phyloP scores from a whole-genome alignment of 1,139 yeast species.

The Blastobotrys capitulatus region DNA sequence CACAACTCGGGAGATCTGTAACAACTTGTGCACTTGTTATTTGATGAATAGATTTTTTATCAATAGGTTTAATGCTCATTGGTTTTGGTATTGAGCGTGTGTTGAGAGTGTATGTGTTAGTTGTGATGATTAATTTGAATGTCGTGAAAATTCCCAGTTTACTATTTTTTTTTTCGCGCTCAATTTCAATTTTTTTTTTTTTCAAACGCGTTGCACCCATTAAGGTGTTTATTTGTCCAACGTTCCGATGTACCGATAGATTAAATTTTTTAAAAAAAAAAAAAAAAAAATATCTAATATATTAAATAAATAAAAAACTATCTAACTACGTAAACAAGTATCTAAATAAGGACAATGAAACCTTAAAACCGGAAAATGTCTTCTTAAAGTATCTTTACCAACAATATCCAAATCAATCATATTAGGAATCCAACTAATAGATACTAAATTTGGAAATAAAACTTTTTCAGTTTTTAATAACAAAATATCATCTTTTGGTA shows the following conservation, averaged over 20 bases:
- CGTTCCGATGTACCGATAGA: too few species aligned
- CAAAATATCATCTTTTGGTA: background rate
- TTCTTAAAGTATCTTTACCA: too few species aligned
- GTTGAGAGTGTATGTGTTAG: too few species aligned
- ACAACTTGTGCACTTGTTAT: constrained; percentile 94
- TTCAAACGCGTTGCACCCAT: background rate
- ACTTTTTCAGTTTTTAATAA: background rate
- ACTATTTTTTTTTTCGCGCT: background rate
- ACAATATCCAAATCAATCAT: too few species aligned
- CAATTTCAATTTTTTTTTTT: background rate
- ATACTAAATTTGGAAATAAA: background rate
- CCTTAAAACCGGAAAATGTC: background rate
- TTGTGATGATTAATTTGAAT: too few species aligned
- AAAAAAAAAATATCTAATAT: too few species aligned
- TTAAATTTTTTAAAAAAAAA: too few species aligned
- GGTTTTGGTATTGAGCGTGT: too few species aligned
- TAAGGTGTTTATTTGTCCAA: too few species aligned
- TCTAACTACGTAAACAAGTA: background rate
- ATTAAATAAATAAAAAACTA: too few species aligned
- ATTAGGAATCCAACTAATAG: background rate
- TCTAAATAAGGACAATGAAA: background rate
- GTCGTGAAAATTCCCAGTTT: too few species aligned
- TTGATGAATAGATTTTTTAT: constrained; percentile 50
- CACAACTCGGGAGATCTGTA: constrained; percentile 65
- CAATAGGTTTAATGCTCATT: constrained; percentile 36